These are phyloP conservation scores for Colletotrichum zoysiae DNA, from an alignment of 2,329 filamentous ascomycete species.

Conservation along the genomic window DNA sequence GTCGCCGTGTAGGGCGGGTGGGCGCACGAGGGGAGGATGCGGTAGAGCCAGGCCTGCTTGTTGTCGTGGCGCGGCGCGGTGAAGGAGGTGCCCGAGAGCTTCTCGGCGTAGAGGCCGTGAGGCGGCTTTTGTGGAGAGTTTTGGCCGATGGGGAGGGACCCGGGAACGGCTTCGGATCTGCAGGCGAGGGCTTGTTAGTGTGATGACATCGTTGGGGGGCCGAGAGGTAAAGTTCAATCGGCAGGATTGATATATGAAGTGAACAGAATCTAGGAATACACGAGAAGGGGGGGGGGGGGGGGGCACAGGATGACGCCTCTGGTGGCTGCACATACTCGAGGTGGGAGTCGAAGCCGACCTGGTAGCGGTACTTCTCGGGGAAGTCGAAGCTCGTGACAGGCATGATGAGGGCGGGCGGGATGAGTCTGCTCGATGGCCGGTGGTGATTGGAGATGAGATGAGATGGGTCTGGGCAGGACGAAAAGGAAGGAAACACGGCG, in stretches of 20 bases:
- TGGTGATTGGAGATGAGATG: slow-evolving; percentile 1
- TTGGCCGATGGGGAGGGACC: slow-evolving; percentile 78
- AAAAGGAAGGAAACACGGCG: not conserved
- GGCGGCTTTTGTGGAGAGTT: slow-evolving; percentile 88
- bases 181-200: not conserved
- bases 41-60: slow-evolving; percentile 80
- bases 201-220: not conserved
- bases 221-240: not conserved
- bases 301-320: not conserved
- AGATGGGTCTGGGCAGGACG: not conserved
- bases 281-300: not conserved
- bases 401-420: slow-evolving; percentile 52
- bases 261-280: not conserved
- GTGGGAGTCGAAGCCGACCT: slow-evolving; percentile 82
- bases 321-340: slow-evolving; percentile 72
- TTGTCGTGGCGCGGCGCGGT: slow-evolving; percentile 77
- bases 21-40: slow-evolving; percentile 73
- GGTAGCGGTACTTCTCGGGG: slow-evolving; percentile 76
- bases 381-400: slow-evolving; percentile 63
- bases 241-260: not conserved
- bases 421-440: not conserved
- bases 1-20: slow-evolving; percentile 68
- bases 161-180: slow-evolving; percentile 81
- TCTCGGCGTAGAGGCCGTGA: slow-evolving; percentile 85
- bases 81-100: slow-evolving; percentile 79